Base-by-base conservation (phyloP, 768 basidiomycete genomes). In the Pseudohyphozyma bogoriensis region DNA sequence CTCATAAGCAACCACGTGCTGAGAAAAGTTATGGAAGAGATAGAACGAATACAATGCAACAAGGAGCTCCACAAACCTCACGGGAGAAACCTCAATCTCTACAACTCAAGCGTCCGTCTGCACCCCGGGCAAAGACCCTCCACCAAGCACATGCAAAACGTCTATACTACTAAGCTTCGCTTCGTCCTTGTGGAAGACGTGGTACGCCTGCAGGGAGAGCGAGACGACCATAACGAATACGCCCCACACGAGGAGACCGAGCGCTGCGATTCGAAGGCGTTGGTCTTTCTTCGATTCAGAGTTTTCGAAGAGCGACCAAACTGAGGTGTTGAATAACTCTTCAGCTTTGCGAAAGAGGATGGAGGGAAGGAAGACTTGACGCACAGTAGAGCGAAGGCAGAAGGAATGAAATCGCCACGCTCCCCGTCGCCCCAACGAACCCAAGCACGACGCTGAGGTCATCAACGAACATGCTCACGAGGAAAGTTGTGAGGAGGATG, bases 381-480 rank as follows among this genome's bases (percentile, higher is more conserved):
- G 4, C 31, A 62, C 52, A 66, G 28, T 63, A 60, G 15, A 63
- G 29, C 4, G 51, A 55, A 12, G 69, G 68, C 9, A 65, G 55
- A 76, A 97, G 95, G 76, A 96, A 97, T 2, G 89, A 91, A 60
- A 97, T 89, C 24, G 91, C 93, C 29, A 92, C 95, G 18, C 89
- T 93, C 16, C 95, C 95, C 1, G 91, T 96, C 28, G 90, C 85
- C 2, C 95, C 95, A 39, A 99, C 93, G 71, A 99, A 95, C 6
- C 90, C 89, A 36, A 97, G 79, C 18, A 97, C 93, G 89, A 88
- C 73, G 69, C 83, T 81, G 64, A 93, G 74, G 72, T 88, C 79
- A 11, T 32, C 18, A 24, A 56, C 42, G 29, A 59, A 31, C 40
- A 64, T n/a, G 36, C 63, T 62, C 22, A 71, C 64, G 6, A 58